Evolutionary conservation across 2,329 filamentous ascomycete species (phyloP).

Genomic region (Sporothrix globosa): DNA sequence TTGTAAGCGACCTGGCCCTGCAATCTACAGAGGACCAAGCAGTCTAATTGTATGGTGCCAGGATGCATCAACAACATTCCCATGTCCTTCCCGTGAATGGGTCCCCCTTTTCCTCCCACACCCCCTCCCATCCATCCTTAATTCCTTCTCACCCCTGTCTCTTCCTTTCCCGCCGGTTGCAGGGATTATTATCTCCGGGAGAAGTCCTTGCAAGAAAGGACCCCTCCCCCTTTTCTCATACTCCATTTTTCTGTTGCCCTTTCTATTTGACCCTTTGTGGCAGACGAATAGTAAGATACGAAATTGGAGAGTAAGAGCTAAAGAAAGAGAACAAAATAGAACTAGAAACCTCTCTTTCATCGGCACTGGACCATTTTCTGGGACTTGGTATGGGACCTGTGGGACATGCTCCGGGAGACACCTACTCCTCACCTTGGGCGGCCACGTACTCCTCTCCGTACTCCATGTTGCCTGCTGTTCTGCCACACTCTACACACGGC

Average conservation of each 20-base stretch:
- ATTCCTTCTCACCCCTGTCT: not conserved
- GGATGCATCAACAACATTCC: not conserved
- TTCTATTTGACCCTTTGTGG: too few relatives aligned
- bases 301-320: too few relatives aligned
- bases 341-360: too few relatives aligned
- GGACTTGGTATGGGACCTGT: not conserved
- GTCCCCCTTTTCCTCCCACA: slow-evolving; percentile 8
- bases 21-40: slow-evolving; percentile 6
- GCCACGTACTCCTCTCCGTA: not conserved
- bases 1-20: slow-evolving; percentile 10
- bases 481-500: not conserved
- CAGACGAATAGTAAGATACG: too few relatives aligned
- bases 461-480: not conserved
- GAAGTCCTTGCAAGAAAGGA: not conserved
- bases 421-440: not conserved
- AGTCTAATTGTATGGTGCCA: not conserved
- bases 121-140: not conserved
- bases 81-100: not conserved
- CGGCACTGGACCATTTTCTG: slow-evolving; percentile 7
- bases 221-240: too few relatives aligned
- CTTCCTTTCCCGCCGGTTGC: slow-evolving; percentile 4
- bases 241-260: not conserved
- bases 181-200: slow-evolving; percentile 10
- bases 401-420: not conserved
- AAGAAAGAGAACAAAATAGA: too few relatives aligned